Conservation (phyloP, 179 eudicot genomes). For the Silene vulgaris region DNA sequence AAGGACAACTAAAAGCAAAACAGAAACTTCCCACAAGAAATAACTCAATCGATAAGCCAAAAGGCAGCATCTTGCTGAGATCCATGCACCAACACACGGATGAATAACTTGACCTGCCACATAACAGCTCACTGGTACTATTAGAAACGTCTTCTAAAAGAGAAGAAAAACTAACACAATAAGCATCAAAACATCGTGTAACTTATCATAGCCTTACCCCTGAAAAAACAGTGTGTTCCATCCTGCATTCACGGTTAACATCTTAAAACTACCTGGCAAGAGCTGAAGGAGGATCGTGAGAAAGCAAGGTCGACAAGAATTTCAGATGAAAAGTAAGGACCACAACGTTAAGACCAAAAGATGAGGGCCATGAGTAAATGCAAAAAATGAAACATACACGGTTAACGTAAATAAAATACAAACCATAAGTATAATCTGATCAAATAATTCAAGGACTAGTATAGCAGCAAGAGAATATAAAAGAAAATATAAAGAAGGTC, state of each 20-base stretch:
- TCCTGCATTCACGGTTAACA: slow-evolving; percentile 21
- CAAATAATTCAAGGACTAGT: slow-evolving; percentile 19
- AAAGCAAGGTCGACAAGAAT: slow-evolving; percentile 3
- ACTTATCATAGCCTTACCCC: slow-evolving; percentile 11
- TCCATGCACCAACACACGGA: slow-evolving; percentile 29
- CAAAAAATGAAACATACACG: slow-evolving; percentile 20
- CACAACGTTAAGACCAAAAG: slow-evolving; percentile 1
- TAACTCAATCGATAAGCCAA: slow-evolving; percentile 19
- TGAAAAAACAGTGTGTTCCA: slow-evolving; percentile 13
- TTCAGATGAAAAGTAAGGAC: slow-evolving; percentile 13
- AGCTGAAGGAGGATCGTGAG: slow-evolving; percentile 6
- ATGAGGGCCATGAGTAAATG: slow-evolving; percentile 5
- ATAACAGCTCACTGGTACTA: slow-evolving; percentile 31
- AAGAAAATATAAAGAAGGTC: slow-evolving; percentile 26
- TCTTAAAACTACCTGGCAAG: slow-evolving; percentile 17
- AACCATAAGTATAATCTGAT: slow-evolving; percentile 19
- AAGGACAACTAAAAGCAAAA: background rate
- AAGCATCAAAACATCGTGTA: slow-evolving; percentile 13
- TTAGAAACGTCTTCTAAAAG: slow-evolving; percentile 21
- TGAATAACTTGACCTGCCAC: slow-evolving; percentile 30
- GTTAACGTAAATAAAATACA: slow-evolving; percentile 25
- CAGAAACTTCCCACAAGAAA: background rate
- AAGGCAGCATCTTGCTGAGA: slow-evolving; percentile 26
- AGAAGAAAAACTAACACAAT: background rate
- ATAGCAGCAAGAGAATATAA: slow-evolving; percentile 17